Base-by-base conservation (phyloP, 2,329 filamentous ascomycete species). In the Akanthomyces lecanii region DNA sequence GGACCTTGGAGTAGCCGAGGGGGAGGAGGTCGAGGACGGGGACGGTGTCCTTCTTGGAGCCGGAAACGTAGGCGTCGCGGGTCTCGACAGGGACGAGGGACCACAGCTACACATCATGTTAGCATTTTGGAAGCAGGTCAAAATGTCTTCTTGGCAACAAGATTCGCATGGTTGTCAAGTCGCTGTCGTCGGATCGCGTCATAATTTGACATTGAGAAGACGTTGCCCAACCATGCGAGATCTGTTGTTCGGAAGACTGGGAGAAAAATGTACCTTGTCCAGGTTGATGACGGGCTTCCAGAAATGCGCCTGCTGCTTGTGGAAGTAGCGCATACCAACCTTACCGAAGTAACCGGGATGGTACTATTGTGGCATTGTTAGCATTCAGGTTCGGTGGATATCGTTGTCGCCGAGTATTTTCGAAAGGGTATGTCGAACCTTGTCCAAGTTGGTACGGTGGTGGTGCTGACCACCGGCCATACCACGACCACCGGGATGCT, bases 311-410 rank as follows among this genome's bases (percentile, higher is more conserved):
- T 88, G 86, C 77, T 91, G 89, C 83, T 95, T 93, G 87, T 98
- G 94, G 91, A 97, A 97, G 84, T 94, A 89, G 77, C 91, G 85
- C 90, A 94, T 94, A 83, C 90, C 90, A 73, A 94, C 91, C 85
- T 97, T 97, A 83, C 92, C 92, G 82, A 97, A 98, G 91, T 98
- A 98, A 92, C 95, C 95, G 68, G 94, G 92, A 78, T 96, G 91
- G 89, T 94, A 92, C 83, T 94, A 87, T 74, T 67, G 65, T 48
- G 65, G 59, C 44, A 57, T 53, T 59, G 72, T 76, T 68, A 76
- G 74, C 64, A 63, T 63, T 67, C 64, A 54, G 47, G 50, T 48
- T 63, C 47, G 58, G 14, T 10, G 52, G 61, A 61, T 54, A 54
- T 54, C 45, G 53, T 36, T 21, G 21, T 44, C 28, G 36, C 36